Percentiles rank a stretch among this genome's conserved stretches.
These are phyloP conservation scores for Boehmeria nivea DNA, from an alignment of 306 rosid genomes.

Conservation along the genomic window DNA sequence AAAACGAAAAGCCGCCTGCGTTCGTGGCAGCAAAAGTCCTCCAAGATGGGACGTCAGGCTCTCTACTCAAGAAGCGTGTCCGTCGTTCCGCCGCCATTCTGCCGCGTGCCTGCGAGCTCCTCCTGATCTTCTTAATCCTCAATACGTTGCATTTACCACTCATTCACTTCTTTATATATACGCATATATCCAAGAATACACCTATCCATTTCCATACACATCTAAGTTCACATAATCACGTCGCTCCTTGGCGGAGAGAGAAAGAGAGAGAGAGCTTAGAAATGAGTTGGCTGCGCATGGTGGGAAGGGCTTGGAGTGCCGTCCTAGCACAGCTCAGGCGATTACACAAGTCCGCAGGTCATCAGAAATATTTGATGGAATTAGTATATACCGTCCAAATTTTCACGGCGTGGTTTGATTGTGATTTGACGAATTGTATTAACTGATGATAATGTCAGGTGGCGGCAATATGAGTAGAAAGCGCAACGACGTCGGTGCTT, in stretches of 20 bases:
- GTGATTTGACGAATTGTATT: too few species aligned
- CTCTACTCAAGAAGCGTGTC: slow-evolving; percentile 41
- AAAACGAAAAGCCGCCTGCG: too few species aligned
- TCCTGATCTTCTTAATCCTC: neutral
- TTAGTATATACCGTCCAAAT: neutral
- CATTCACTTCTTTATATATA: too few species aligned
- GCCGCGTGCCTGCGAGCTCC: slow-evolving; percentile 14
- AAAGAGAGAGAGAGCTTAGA: neutral
- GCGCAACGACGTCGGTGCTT: neutral
- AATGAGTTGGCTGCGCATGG: slow-evolving; percentile 49
- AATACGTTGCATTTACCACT: neutral
- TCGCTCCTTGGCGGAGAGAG: too few species aligned
- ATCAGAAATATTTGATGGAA: neutral
- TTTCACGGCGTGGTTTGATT: too few species aligned
- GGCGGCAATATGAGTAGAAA: neutral
- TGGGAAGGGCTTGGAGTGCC: slow-evolving; percentile 32
- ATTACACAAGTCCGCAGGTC: too few species aligned
- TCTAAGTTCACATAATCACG: too few species aligned
- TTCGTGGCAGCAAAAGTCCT: slow-evolving; percentile 23
- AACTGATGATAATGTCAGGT: slow-evolving; percentile 2
- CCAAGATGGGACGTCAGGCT: slow-evolving; percentile 51
- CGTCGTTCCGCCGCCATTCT: slow-evolving; percentile 19
- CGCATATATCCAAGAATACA: neutral
- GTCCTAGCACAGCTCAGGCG: slow-evolving; percentile 34
- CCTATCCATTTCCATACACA: too few species aligned